Evolutionary conservation across 2,329 filamentous ascomycete genomes (phyloP).

Genomic region (Diplodia mutila): DNA sequence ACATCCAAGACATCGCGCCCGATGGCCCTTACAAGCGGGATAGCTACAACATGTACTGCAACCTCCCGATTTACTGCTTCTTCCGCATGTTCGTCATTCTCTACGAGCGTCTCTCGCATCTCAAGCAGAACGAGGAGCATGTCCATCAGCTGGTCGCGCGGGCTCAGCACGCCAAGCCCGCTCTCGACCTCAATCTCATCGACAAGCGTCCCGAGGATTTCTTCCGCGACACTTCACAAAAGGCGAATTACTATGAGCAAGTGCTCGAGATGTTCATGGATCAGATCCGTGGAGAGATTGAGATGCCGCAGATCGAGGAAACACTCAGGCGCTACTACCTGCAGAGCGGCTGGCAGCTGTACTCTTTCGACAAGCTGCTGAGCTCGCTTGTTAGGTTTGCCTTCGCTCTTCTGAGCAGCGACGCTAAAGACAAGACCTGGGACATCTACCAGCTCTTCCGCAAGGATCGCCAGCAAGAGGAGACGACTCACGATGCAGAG

Average conservation of each 20-base stretch:
- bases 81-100: slow-evolving; percentile 91
- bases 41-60: slow-evolving; percentile 88
- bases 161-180: slow-evolving; percentile 75
- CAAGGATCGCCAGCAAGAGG: slow-evolving; percentile 76
- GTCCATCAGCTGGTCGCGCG: slow-evolving; percentile 75
- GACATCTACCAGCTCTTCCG: slow-evolving; percentile 89
- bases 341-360: slow-evolving; percentile 87
- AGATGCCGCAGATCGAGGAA: slow-evolving; percentile 84
- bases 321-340: slow-evolving; percentile 90
- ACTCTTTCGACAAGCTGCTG: slow-evolving; percentile 88
- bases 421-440: slow-evolving; percentile 89
- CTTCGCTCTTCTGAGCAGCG: slow-evolving; percentile 79
- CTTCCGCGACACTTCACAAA: slow-evolving; percentile 66
- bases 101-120: slow-evolving; percentile 78
- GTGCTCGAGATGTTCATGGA: slow-evolving; percentile 86
- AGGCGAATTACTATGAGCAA: slow-evolving; percentile 80
- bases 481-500: slow-evolving; percentile 87
- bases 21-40: slow-evolving; percentile 81
- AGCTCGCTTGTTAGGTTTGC: slow-evolving; percentile 80
- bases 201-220: slow-evolving; percentile 76
- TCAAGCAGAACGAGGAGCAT: slow-evolving; percentile 77
- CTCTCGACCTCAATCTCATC: slow-evolving; percentile 79
- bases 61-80: slow-evolving; percentile 91
- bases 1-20: slow-evolving; percentile 68
- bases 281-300: slow-evolving; percentile 78